phyloP scores from a whole-genome alignment of 768 basidiomycete genomes.

The Jaapia argillacea region DNA sequence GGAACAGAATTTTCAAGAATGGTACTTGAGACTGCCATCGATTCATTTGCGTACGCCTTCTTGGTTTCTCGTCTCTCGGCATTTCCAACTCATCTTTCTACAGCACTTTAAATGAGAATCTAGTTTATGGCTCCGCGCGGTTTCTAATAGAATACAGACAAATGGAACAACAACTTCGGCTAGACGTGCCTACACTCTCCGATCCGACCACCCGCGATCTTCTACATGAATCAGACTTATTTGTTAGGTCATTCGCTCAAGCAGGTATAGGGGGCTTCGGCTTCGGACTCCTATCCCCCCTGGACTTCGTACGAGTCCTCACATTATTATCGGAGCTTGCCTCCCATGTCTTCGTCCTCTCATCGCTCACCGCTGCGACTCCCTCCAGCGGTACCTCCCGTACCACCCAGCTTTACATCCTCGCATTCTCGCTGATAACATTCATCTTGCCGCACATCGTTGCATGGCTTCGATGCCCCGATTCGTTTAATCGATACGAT shows the following conservation, averaged over 20 bases:
- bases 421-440: constrained; percentile 35
- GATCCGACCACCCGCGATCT: constrained; percentile 68
- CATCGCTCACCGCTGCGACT: constrained; percentile 38
- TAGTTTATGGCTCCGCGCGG: constrained; percentile 64
- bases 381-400: constrained; percentile 19
- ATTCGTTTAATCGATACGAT: constrained; percentile 31
- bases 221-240: constrained; percentile 79
- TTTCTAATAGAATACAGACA: constrained; percentile 74
- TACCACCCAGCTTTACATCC: constrained; percentile 41
- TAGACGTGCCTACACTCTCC: constrained; percentile 71
- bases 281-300: constrained; percentile 72
- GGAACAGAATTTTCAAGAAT: constrained; percentile 56
- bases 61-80: constrained; percentile 41
- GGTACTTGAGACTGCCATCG: constrained; percentile 52
- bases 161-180: constrained; percentile 63
- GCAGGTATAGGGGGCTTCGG: constrained; percentile 57
- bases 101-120: constrained; percentile 60
- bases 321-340: constrained; percentile 61
- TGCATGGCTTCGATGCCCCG: constrained; percentile 36
- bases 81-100: constrained; percentile 3
- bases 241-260: constrained; percentile 64
- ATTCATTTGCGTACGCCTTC: constrained; percentile 67
- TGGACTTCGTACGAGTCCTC: constrained; percentile 69
- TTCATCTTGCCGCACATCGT: constrained; percentile 43
- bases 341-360: constrained; percentile 61